Evolutionary conservation across 2,329 filamentous ascomycete species (phyloP).

Genomic region (Talaromyces sp.): DNA sequence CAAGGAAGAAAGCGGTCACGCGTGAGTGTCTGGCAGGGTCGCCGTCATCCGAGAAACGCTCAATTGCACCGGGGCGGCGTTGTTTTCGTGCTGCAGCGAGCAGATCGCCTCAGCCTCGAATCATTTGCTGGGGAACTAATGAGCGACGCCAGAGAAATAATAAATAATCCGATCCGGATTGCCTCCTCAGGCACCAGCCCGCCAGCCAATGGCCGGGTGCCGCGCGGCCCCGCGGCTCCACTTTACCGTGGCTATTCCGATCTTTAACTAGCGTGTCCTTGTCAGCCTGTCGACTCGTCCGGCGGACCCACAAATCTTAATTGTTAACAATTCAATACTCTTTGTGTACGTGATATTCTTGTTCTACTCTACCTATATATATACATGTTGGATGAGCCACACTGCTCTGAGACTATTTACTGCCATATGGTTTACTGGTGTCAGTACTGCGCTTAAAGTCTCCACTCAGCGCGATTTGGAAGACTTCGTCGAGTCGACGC

Average conservation of each 20-base stretch:
- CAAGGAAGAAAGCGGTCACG: slow-evolving; percentile 17
- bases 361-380: neutral
- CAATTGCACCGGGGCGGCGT: neutral
- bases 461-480: slow-evolving; percentile 37
- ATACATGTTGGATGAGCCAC: neutral
- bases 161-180: neutral
- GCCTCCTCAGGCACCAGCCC: neutral
- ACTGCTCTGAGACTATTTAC: slow-evolving; percentile 14
- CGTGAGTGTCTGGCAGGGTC: slow-evolving; percentile 22
- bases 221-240: neutral
- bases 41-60: slow-evolving; percentile 32
- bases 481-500: slow-evolving; percentile 50
- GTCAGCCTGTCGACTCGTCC: neutral
- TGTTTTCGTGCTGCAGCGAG: neutral
- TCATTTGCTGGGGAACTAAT: neutral
- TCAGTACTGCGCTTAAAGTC: slow-evolving; percentile 27
- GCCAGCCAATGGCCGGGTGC: neutral
- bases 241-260: neutral
- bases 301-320: neutral
- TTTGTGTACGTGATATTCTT: neutral
- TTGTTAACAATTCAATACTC: neutral
- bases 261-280: neutral
- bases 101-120: neutral
- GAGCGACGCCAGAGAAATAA: neutral
- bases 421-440: slow-evolving; percentile 29